Percentiles rank a stretch among this genome's conserved stretches.
These are phyloP conservation scores for Neocucurbitaria cava DNA, from an alignment of 2,329 filamentous ascomycete genomes.

Conservation along the genomic window DNA sequence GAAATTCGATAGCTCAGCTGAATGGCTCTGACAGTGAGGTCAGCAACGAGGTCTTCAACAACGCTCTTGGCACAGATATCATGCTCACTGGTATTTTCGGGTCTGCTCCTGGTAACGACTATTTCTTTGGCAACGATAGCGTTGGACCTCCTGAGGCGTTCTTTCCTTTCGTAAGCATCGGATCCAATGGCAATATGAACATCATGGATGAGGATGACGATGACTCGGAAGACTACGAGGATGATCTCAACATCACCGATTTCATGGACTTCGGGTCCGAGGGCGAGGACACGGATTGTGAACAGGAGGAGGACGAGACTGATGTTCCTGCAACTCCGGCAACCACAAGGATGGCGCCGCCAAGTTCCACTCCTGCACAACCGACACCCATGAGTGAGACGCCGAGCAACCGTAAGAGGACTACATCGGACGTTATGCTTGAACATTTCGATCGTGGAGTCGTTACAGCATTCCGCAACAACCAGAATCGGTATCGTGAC, in stretches of 20 bases:
- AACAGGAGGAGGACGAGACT: constrained; percentile 45
- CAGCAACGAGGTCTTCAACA: constrained; percentile 44
- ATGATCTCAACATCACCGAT: constrained; percentile 53
- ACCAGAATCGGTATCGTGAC: constrained; percentile 49
- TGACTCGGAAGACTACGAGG: constrained; percentile 65
- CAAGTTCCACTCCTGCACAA: constrained; percentile 41
- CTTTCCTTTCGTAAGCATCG: constrained; percentile 68
- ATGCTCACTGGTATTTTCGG: constrained; percentile 78
- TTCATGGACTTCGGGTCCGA: constrained; percentile 49
- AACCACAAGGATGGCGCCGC: constrained; percentile 37
- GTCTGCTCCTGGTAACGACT: constrained; percentile 51
- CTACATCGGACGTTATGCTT: constrained; percentile 46
- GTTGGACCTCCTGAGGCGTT: constrained; percentile 78
- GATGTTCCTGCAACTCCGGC: constrained; percentile 47
- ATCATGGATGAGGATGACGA: constrained; percentile 62
- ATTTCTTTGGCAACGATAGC: constrained; percentile 64
- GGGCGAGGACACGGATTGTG: constrained; percentile 43
- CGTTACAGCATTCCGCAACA: constrained; percentile 50
- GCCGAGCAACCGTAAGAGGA: constrained; percentile 34
- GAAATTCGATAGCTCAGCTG: constrained; percentile 43
- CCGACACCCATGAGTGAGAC: constrained; percentile 28
- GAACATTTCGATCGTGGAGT: constrained; percentile 60
- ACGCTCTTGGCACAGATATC: constrained; percentile 63
- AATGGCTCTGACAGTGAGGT: constrained; percentile 50
- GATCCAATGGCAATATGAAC: constrained; percentile 64